Conservation (phyloP, 164 flowering plant genomes). For the Vitis cinerea region DNA sequence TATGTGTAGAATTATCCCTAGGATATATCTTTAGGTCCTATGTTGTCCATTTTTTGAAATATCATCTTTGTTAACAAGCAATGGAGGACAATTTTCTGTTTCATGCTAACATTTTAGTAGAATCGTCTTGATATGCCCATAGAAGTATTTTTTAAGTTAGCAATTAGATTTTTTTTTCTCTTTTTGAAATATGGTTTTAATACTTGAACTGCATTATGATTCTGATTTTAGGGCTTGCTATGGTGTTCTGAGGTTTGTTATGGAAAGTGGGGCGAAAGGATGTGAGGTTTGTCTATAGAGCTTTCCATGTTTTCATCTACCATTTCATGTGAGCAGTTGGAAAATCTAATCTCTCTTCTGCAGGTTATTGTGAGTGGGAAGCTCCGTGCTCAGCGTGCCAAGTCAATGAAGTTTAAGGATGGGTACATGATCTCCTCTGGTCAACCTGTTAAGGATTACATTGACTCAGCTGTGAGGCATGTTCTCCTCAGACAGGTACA, state of each 20-base stretch:
- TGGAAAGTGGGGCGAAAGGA: constrained; percentile 46
- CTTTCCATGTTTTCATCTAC: background rate
- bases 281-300: constrained; percentile 25
- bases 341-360: background rate
- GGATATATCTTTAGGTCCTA: too few relatives aligned
- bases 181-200: too few relatives aligned
- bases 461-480: constrained; percentile 38
- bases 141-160: too few relatives aligned
- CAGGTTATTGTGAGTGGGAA: constrained; percentile 45
- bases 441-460: constrained; percentile 35
- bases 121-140: too few relatives aligned
- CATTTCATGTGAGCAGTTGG: background rate
- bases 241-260: constrained; percentile 35
- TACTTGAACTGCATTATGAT: too few relatives aligned
- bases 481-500: constrained; percentile 37
- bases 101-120: too few relatives aligned
- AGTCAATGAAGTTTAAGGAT: constrained; percentile 43
- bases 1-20: too few relatives aligned
- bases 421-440: constrained; percentile 43
- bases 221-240: constrained; percentile 32
- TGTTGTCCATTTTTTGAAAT: too few relatives aligned
- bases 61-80: too few relatives aligned
- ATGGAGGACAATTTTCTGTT: too few relatives aligned
- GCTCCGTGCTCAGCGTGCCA: constrained; percentile 40
- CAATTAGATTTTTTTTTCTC: too few relatives aligned